Base-by-base conservation (phyloP, 768 basidiomycete genomes). In the Hericium erinaceus region DNA sequence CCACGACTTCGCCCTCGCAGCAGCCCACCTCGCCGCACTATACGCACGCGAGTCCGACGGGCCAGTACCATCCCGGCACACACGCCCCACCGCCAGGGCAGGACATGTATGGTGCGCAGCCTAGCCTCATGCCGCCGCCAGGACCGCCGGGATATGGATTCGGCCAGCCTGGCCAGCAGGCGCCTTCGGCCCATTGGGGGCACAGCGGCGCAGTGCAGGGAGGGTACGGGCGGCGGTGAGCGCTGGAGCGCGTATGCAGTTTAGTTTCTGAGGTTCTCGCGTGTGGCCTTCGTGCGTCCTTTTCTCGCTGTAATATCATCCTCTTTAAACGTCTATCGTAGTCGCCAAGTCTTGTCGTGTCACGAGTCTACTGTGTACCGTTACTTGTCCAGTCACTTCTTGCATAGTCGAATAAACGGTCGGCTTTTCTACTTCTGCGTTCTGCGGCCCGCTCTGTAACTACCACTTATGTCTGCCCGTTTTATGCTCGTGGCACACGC, bases 21-120 rank as follows among this genome's bases (percentile, higher is more conserved):
- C 62, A 63, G 15, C 62, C 62, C 11, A 63, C 62, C 3, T 59
- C 57, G 28, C 62, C 62, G 26, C 62, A 63, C 39, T 63, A 63
- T 51, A 51, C 55, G 24, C 62, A 63, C 37, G 58, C 62, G 28
- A 63, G 62, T 10, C 62, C 62, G 50, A 62, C 60, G 40, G 56
- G 56, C 12, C 60, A 61, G 26, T 63, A 63, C 52, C 60, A 63
- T 22, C 58, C 60, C 1, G 38, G 55, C 2, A 33, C 55, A 37
- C 60, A 61, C 24, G 60, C 55, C 12, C 52, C 57, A 1, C 4
- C 40, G 13, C 56, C 24, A n/a, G 52, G 60, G 8, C 62, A 61
- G 22, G 60, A 63, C 18, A 52, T 63, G 39, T 63, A 63, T 11
- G 58, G 40, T 4, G 39, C 53, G 40, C 62, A 56, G 18, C 41